phyloP scores from a whole-genome alignment of 331 rosid species.

The Telfairia occidentalis region DNA sequence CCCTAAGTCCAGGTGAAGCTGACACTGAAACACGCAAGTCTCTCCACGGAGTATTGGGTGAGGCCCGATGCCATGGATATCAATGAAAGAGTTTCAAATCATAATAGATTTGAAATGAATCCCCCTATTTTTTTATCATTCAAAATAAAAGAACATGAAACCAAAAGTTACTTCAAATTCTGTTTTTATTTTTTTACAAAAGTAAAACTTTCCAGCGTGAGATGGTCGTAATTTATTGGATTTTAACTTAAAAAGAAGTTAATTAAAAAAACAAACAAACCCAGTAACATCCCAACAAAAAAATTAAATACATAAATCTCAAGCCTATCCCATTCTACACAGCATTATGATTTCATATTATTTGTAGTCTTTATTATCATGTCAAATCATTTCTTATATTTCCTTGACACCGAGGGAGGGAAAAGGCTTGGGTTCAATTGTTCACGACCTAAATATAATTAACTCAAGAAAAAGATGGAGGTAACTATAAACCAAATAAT shows the following conservation, averaged over 20 bases:
- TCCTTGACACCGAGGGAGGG: not conserved
- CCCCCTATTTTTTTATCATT: not conserved
- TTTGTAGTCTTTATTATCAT: not conserved
- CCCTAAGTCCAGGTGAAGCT: not conserved
- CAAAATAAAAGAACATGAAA: not conserved
- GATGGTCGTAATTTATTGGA: not conserved
- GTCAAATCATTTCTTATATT: conserved; percentile 1
- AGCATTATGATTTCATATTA: not conserved
- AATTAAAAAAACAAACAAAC: too few species aligned
- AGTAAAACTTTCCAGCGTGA: not conserved
- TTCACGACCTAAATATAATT: not conserved
- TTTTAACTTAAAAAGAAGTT: not conserved
- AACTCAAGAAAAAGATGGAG: not conserved
- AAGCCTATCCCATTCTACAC: not conserved
- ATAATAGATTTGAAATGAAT: not conserved
- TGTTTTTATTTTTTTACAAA: not conserved
- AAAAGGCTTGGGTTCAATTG: not conserved
- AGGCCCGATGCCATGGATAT: not conserved
- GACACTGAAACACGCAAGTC: not conserved
- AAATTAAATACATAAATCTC: not conserved
- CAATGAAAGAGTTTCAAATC: not conserved
- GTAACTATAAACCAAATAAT: not conserved
- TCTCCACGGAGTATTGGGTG: not conserved
- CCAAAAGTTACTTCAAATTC: not conserved
- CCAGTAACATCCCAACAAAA: not conserved